Percentiles rank a stretch among this genome's conserved stretches.
These are phyloP conservation scores for Xylaria sp. DNA, from an alignment of 2,329 filamentous ascomycete genomes.

Conservation along the genomic window DNA sequence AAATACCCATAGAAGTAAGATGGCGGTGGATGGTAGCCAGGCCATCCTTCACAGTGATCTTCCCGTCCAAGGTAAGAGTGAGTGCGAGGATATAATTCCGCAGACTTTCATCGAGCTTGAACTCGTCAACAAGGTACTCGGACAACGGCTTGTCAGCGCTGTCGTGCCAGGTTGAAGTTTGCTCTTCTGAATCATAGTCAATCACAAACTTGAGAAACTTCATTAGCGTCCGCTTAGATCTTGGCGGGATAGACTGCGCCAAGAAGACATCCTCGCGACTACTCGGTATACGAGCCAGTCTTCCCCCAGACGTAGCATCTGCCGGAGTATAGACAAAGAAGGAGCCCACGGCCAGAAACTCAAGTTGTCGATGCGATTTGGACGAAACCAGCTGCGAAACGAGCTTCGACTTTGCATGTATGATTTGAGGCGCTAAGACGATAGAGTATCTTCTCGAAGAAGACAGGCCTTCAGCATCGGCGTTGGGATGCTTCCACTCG, in stretches of 20 bases:
- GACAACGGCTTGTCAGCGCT: slow-evolving; percentile 51
- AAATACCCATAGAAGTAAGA: slow-evolving; percentile 77
- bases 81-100: slow-evolving; percentile 60
- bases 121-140: slow-evolving; percentile 55
- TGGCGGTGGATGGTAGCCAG: slow-evolving; percentile 72
- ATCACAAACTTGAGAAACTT: slow-evolving; percentile 88
- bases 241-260: slow-evolving; percentile 67
- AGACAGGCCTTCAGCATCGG: slow-evolving; percentile 42
- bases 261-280: slow-evolving; percentile 89
- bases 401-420: slow-evolving; percentile 76
- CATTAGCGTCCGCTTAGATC: slow-evolving; percentile 82
- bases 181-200: slow-evolving; percentile 57
- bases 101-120: slow-evolving; percentile 63
- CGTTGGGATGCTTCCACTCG: slow-evolving; percentile 35
- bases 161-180: slow-evolving; percentile 53
- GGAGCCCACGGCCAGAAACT: slow-evolving; percentile 87
- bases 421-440: slow-evolving; percentile 76
- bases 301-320: slow-evolving; percentile 25
- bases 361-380: slow-evolving; percentile 79
- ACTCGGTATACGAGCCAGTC: slow-evolving; percentile 70
- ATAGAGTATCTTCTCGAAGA: slow-evolving; percentile 74
- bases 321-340: slow-evolving; percentile 69
- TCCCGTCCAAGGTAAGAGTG: slow-evolving; percentile 65
- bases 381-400: slow-evolving; percentile 82
- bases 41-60: slow-evolving; percentile 58